Base-by-base conservation (phyloP, 768 basidiomycete species). In the Galerina marginata region DNA sequence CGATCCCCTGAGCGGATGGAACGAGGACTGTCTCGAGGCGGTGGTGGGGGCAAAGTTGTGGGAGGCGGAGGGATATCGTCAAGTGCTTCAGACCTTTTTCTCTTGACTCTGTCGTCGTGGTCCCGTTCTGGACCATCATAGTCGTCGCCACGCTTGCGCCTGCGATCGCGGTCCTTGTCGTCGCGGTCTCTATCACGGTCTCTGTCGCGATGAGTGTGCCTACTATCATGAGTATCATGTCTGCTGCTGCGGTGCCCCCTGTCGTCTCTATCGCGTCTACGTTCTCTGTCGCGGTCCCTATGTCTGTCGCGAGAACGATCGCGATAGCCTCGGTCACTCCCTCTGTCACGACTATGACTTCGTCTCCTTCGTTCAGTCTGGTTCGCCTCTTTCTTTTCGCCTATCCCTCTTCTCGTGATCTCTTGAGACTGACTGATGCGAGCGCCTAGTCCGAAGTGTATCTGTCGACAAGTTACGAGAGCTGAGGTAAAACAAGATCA, bases 401-500 rank as follows among this genome's bases (percentile, higher is more conserved):
- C 78, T 80, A 38, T 87, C 87, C 57, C 81, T 79, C 66, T 79
- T 82, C 52, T 89, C 77, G 51, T 80, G 78, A 56, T 89, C 90
- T 66, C 84, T 80, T 23, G 92, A 93, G 54, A 76, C 77, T 9
- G 92, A 93, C 61, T 86, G 81, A 67, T 91, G 90, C 48, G 91
- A 92, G 59, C 83, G 83, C 65, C 80, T 83, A 20, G 90, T 92
- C 45, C 84, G 86, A 65, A 86, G 85, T 9, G 91, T 93, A 71
- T 92, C 91, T 39, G 87, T 86, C 3, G 91, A 92, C 72, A 86
- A 85, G 70, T 89, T 89, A 66, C 90, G 87, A 62, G 88, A 89
- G 57, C 88, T 87, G 60, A 48, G 26, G 58, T 62, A 54, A 36
- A 48, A 33, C 56, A 58, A 53, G 60, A 44, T n/a, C 40, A 29